Percentiles rank a stretch among this genome's conserved stretches.
Conservation (phyloP, 2,329 filamentous ascomycete genomes). For the Dothidotthia symphoricarpi region DNA sequence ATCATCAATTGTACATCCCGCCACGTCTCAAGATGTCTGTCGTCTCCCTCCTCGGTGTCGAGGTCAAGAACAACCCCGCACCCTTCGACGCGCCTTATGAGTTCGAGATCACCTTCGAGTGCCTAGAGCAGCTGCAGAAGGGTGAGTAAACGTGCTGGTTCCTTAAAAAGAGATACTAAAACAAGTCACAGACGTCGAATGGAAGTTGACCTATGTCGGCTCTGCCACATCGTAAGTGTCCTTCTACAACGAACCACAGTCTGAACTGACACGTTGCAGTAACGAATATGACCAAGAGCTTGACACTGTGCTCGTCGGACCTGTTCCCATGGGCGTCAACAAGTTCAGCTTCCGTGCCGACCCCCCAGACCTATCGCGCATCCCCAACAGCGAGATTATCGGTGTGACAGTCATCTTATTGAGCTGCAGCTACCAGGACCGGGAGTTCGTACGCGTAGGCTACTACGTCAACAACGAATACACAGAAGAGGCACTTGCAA, state of each 20-base stretch:
- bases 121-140: conserved; percentile 89
- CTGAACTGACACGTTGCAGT: conserved; percentile 47
- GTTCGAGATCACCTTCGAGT: conserved; percentile 99
- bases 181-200: conserved; percentile 75
- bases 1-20: conserved; percentile 2
- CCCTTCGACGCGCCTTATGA: conserved; percentile 89
- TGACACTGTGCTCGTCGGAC: conserved; percentile 91
- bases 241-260: conserved; percentile 4
- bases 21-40: conserved; percentile 71
- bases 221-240: conserved; percentile 86
- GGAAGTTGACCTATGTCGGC: conserved; percentile 98
- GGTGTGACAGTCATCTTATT: conserved; percentile 96
- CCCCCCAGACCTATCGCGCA: conserved; percentile 82
- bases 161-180: conserved; percentile 13
- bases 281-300: conserved; percentile 98
- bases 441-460: conserved; percentile 95
- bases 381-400: conserved; percentile 91
- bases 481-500: conserved; percentile 82
- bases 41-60: conserved; percentile 91
- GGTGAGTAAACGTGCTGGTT: conserved; percentile 52
- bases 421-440: conserved; percentile 91
- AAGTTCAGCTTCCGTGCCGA: conserved; percentile 98
- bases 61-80: conserved; percentile 95
- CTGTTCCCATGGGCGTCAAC: conserved; percentile 96
- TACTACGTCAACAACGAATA: conserved; percentile 99